A percentile compares a stretch with the other conserved stretches of the same genome.
Evolutionary conservation across 805 yeast genomes (phyloP).

Genomic region (Saturnispora bothae): DNA sequence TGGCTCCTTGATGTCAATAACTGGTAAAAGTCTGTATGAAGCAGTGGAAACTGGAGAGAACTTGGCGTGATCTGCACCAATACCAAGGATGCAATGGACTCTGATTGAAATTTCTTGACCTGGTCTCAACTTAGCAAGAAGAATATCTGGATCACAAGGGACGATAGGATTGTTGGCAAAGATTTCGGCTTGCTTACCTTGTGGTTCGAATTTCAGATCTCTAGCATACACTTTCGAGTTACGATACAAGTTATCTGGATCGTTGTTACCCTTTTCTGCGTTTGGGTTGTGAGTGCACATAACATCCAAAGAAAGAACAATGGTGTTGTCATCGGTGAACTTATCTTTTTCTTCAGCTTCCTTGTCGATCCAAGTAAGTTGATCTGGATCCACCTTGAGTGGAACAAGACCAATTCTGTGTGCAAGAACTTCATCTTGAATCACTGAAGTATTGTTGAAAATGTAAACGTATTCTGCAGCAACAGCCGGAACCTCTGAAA

Average conservation of each 20-base stretch:
- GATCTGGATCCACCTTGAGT: constrained; percentile 82
- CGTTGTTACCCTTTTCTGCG: constrained; percentile 66
- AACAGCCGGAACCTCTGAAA: constrained; percentile 90
- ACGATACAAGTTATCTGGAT: constrained; percentile 74
- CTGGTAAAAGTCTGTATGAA: constrained; percentile 86
- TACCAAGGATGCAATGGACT: constrained; percentile 84
- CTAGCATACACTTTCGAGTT: constrained; percentile 83
- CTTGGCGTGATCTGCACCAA: constrained; percentile 90
- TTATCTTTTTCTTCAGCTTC: constrained; percentile 53
- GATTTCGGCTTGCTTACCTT: constrained; percentile 70
- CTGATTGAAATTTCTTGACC: constrained; percentile 91
- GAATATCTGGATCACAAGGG: constrained; percentile 79
- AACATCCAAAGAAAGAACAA: constrained; percentile 72
- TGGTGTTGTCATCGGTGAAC: constrained; percentile 80
- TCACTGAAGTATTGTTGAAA: constrained; percentile 90
- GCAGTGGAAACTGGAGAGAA: constrained; percentile 97
- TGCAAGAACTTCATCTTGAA: constrained; percentile 94
- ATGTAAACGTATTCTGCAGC: constrained; percentile 90
- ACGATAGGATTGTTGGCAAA: constrained; percentile 59
- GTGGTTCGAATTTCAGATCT: constrained; percentile 84
- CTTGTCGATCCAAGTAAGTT: constrained; percentile 71
- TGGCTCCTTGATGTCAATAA: constrained; percentile 63
- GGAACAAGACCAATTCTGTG: constrained; percentile 93
- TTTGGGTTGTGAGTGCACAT: constrained; percentile 78
- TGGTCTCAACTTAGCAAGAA: constrained; percentile 87